These are phyloP conservation scores for Podila minutissima DNA, from an alignment of 192 early-diverging fungal species.

Conservation along the genomic window DNA sequence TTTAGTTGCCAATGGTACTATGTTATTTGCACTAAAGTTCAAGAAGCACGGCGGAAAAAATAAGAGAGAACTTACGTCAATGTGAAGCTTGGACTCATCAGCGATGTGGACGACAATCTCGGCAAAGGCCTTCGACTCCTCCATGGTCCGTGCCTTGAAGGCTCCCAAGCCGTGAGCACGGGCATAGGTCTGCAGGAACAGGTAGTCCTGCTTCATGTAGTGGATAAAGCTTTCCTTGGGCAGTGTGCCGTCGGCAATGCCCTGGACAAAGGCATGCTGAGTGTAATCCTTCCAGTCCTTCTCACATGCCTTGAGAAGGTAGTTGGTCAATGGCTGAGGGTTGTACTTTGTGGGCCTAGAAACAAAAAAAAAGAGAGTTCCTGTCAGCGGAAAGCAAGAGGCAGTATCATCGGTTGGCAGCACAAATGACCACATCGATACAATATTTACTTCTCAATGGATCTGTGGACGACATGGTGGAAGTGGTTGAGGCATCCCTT, in stretches of 20 bases:
- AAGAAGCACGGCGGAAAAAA: background rate
- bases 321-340: conserved; percentile 58
- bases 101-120: conserved; percentile 73
- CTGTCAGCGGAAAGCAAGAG: too few species aligned
- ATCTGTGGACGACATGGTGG: conserved; percentile 55
- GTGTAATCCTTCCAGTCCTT: conserved; percentile 73
- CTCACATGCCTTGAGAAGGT: conserved; percentile 51
- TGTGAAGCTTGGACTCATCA: conserved; percentile 72
- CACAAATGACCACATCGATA: too few species aligned
- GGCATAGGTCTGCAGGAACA: conserved; percentile 84
- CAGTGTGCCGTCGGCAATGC: conserved; percentile 80
- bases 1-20: too few species aligned
- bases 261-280: conserved; percentile 78
- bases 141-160: conserved; percentile 70
- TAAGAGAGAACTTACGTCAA: conserved; percentile 56
- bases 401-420: too few species aligned
- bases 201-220: conserved; percentile 88
- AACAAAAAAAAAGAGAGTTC: too few species aligned
- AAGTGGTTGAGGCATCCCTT: conserved; percentile 83
- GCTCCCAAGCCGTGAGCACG: conserved; percentile 78
- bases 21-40: too few species aligned
- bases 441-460: conserved; percentile 53
- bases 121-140: conserved; percentile 66
- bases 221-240: conserved; percentile 74
- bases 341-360: conserved; percentile 53